Percentiles rank a stretch among this genome's conserved stretches.
Evolutionary conservation across 306 rosid genomes (phyloP).

Genomic region (Cucurbita moschata): DNA sequence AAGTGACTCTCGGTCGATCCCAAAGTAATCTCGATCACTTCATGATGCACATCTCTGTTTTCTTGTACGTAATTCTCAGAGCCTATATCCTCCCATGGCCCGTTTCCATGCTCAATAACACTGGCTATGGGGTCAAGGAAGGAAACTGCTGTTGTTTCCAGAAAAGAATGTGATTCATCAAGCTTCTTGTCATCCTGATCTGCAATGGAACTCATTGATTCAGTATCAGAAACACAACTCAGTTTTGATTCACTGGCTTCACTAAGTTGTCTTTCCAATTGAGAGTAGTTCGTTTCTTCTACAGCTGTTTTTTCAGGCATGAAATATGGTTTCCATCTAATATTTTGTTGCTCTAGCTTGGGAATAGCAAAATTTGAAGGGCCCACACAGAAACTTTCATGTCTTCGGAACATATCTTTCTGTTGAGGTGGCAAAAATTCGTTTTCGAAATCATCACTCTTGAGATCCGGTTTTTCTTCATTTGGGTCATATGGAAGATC

Average conservation of each 20-base stretch:
- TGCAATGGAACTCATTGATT: conserved; percentile 50
- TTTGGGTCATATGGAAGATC: conserved; percentile 79
- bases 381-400: conserved; percentile 75
- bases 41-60: conserved; percentile 24
- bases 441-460: conserved; percentile 57
- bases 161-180: conserved; percentile 40
- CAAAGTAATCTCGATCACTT: conserved; percentile 45
- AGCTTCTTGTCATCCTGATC: conserved; percentile 63
- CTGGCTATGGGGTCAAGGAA: conserved; percentile 27
- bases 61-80: conserved; percentile 28
- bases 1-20: conserved; percentile 39
- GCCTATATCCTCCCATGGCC: conserved; percentile 33
- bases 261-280: conserved; percentile 62
- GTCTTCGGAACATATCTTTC: conserved; percentile 56
- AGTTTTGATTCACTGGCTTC: conserved; percentile 68
- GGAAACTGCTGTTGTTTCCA: conserved; percentile 33
- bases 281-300: conserved; percentile 51
- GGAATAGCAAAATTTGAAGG: conserved; percentile 38
- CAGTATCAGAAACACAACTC: conserved; percentile 85
- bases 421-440: conserved; percentile 43
- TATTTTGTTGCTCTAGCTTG: conserved; percentile 43
- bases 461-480: conserved; percentile 90
- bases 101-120: conserved; percentile 33
- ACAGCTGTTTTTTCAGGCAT: conserved; percentile 51
- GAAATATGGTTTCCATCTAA: conserved; percentile 62